Base-by-base conservation (phyloP, 768 basidiomycete species). In the Trametes maxima region DNA sequence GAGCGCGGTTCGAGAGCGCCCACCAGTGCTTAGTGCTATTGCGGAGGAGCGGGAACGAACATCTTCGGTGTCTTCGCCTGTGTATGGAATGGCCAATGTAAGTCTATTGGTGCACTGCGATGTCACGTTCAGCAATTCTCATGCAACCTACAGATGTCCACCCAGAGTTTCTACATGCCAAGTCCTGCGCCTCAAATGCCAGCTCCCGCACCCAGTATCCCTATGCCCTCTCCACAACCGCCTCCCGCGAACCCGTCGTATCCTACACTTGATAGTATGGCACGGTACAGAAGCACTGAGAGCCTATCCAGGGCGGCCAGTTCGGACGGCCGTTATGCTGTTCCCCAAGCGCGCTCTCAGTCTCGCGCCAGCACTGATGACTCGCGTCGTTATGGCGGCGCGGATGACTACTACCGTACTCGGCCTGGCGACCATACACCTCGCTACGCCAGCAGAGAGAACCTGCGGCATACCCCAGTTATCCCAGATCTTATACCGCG, bases 11-110 rank as follows among this genome's bases (percentile, higher is more conserved):
- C 78, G 70, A 7, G 68, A 70, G 24, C 70, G 72, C 8, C 66
- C 68, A 33, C 63, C 75, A 8, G 82, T 81, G 4, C 76, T 87
- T 67, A 84, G 81, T 65, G 78, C 74, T 5, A 87, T 88, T 39
- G 67, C 60, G n/a, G 77, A 78, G 47, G 76, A 78, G 37, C 55
- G 67, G 4, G 67, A 68, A 25, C 60, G 68, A 2, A 63, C 63
- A 1, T 70, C 67, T 16, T 59, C 67, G 17, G 53, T 60, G 35
- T 65, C 67, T 2, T 67, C 67, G 2, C 65, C 67, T 13, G 48
- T 50, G 0, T 57, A 54, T 39, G 57, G 37, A 6, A 39, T 56
- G 56, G 47, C 47, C 47, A 59, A 60, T 36, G 62, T 64, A 36
- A 61, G 62, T 22, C 0, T 42, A 35, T 40, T 54, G 16, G 5